These are phyloP conservation scores for Vickermania spadyakhi DNA, from an alignment of 208 protist species.

Conservation along the genomic window DNA sequence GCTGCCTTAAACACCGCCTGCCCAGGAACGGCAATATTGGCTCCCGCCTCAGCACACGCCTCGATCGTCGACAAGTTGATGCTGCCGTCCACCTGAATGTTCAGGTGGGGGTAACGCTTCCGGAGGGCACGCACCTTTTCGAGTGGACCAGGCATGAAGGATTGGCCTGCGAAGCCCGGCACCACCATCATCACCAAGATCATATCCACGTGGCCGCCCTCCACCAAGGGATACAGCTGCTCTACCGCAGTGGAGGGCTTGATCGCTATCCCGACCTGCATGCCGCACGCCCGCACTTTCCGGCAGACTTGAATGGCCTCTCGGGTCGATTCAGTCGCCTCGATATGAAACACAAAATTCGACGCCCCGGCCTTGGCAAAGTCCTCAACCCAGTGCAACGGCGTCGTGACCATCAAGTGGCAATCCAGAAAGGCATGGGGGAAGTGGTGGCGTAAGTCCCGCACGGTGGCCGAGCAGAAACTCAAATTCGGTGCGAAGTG, in stretches of 20 bases:
- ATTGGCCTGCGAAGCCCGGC: conserved; percentile 96
- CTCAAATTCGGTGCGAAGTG: conserved; percentile 91
- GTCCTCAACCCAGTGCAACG: conserved; percentile 38
- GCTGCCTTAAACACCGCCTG: conserved; percentile 67
- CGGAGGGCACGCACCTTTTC: conserved; percentile 77
- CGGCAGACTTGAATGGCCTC: conserved; percentile 14
- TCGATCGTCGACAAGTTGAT: conserved; percentile 83
- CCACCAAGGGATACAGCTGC: conserved; percentile 18
- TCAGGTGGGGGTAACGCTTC: conserved; percentile 35
- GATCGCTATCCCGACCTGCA: conserved; percentile 80
- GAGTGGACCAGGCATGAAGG: conserved; percentile 92
- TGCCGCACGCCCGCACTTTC: conserved; percentile 21
- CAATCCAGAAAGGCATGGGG: conserved; percentile 67
- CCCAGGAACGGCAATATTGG: conserved; percentile 94
- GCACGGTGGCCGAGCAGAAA: conserved; percentile 73
- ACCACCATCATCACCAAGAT: conserved; percentile 94
- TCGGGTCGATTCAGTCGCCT: conserved; percentile 43
- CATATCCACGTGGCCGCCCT: conserved; percentile 68
- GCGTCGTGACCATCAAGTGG: conserved; percentile 86
- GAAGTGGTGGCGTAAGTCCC: conserved; percentile 53
- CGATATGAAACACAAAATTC: conserved; percentile 79
- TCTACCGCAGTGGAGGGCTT: conserved; percentile 83
- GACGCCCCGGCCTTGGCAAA: conserved; percentile 40
- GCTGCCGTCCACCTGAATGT: conserved; percentile 96
- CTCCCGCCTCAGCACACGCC: conserved; percentile 69